phyloP scores from a whole-genome alignment of 2,329 filamentous ascomycete species.

The Pyricularia grisea region DNA sequence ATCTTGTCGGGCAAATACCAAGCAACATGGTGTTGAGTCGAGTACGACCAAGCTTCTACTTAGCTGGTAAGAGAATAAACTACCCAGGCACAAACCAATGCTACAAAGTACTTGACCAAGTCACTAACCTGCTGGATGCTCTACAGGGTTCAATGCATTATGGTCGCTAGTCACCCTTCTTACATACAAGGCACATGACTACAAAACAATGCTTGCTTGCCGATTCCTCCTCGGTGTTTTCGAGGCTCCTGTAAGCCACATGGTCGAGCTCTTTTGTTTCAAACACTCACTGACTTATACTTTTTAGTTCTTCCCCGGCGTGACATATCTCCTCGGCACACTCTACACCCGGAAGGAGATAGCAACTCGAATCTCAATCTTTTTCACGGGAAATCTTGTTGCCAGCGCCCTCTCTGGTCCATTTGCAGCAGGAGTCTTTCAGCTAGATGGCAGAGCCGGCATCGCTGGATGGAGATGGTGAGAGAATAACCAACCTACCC shows the following conservation, averaged over 20 bases:
- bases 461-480: constrained; percentile 44
- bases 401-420: constrained; percentile 58
- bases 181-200: constrained; percentile 23
- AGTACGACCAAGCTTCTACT: not conserved
- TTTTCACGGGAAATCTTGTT: constrained; percentile 28
- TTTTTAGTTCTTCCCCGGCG: constrained; percentile 11
- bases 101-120: not conserved
- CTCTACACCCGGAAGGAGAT: constrained; percentile 8
- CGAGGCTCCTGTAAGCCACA: constrained; percentile 15
- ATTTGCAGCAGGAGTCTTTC: constrained; percentile 50
- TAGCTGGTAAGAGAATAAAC: not conserved
- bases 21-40: not conserved
- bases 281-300: not conserved
- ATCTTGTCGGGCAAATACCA: constrained; percentile 13
- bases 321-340: constrained; percentile 9
- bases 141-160: constrained; percentile 15
- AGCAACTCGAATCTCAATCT: constrained; percentile 5
- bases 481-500: not conserved
- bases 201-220: constrained; percentile 21
- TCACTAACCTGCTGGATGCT: constrained; percentile 17
- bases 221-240: constrained; percentile 29
- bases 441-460: constrained; percentile 38
- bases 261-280: too few relatives aligned
- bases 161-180: constrained; percentile 7
- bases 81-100: not conserved